Percentiles rank a stretch among this genome's conserved stretches.
phyloP scores from a whole-genome alignment of 306 rosid species.

The Quercus mongolica region DNA sequence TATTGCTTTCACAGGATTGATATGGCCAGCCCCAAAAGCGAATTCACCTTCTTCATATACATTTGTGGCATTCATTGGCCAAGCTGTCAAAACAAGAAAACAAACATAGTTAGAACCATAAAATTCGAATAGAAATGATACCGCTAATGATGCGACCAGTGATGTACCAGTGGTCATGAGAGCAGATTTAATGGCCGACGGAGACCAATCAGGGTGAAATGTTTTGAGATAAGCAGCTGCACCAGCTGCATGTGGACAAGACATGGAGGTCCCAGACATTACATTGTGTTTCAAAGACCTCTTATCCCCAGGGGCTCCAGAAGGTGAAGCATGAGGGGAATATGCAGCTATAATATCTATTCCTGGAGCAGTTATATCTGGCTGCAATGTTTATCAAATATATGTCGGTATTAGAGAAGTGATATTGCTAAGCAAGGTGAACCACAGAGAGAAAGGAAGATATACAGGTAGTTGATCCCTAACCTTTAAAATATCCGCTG shows the following conservation, averaged over 20 bases:
- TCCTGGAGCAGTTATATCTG: conserved; percentile 36
- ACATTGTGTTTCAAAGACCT: conserved; percentile 20
- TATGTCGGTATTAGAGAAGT: too few relatives aligned
- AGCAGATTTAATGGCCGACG: conserved; percentile 16
- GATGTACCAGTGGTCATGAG: conserved; percentile 11
- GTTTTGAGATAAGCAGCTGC: conserved; percentile 26
- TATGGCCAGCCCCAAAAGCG: conserved; percentile 32
- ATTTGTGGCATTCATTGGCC: not conserved
- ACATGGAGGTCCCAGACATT: conserved; percentile 22
- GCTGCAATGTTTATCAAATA: not conserved
- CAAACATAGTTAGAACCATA: too few relatives aligned
- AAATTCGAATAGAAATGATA: too few relatives aligned
- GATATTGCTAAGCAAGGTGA: too few relatives aligned
- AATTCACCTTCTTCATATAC: conserved; percentile 15
- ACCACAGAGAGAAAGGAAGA: too few relatives aligned
- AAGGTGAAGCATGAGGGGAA: conserved; percentile 1
- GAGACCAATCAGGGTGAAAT: conserved; percentile 23
- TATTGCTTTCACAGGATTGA: conserved; percentile 22
- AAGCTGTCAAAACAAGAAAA: not conserved
- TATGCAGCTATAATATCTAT: conserved; percentile 25
- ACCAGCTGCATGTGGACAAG: conserved; percentile 38
- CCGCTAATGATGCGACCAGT: too few relatives aligned
- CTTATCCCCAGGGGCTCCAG: not conserved
- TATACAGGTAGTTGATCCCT: too few relatives aligned
- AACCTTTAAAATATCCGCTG: conserved; percentile 15